phyloP scores from a whole-genome alignment of 2,329 filamentous ascomycete genomes.

The Orbilia quercus region DNA sequence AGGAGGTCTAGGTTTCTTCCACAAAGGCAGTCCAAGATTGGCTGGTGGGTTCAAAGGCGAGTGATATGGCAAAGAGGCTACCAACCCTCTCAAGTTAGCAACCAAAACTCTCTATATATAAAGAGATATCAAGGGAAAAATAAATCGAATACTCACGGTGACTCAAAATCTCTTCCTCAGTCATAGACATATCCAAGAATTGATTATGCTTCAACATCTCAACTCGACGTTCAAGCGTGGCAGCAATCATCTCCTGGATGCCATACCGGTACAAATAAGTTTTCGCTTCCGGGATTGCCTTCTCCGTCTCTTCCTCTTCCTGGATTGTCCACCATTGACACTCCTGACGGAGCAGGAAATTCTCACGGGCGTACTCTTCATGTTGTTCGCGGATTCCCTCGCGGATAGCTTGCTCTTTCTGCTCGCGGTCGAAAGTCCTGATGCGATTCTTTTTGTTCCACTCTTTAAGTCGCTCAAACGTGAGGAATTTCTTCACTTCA shows the following conservation, averaged over 20 bases:
- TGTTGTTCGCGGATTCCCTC: slow-evolving; percentile 1
- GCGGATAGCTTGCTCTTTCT: slow-evolving; percentile 2
- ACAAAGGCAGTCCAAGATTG: too few relatives aligned
- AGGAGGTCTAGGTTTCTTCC: too few relatives aligned
- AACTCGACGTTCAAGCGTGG: not conserved
- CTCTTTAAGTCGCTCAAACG: not conserved
- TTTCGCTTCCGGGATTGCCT: not conserved
- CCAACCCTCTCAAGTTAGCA: not conserved
- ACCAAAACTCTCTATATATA: too few relatives aligned
- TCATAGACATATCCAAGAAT: not conserved
- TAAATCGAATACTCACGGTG: not conserved
- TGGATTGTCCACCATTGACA: slow-evolving; percentile 8
- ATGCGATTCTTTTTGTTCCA: not conserved
- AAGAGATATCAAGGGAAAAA: too few relatives aligned
- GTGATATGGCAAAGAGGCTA: too few relatives aligned
- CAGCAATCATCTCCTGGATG: slow-evolving; percentile 16
- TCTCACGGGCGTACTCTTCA: not conserved
- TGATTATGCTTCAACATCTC: slow-evolving; percentile 12
- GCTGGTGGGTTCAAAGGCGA: too few relatives aligned
- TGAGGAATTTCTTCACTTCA: not conserved
- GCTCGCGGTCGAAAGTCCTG: not conserved
- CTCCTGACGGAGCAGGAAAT: not conserved
- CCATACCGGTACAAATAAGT: not conserved
- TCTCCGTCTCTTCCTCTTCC: not conserved
- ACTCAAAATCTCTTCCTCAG: not conserved